Conservation (phyloP, 139 green algal species). For the Chlorella vulgaris region DNA sequence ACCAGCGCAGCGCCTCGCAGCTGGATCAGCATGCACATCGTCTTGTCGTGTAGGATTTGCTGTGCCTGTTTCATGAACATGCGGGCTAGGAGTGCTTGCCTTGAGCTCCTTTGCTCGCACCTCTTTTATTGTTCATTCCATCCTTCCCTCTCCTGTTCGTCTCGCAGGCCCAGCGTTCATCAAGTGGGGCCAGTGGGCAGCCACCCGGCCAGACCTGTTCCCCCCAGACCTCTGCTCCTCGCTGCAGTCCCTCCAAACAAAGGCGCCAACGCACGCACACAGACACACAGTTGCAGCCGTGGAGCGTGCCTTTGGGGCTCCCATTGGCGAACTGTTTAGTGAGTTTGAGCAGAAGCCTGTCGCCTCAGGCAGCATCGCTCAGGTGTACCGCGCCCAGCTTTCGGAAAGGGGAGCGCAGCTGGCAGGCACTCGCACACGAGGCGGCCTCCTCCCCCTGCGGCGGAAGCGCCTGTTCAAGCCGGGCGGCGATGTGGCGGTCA, state of each 20-base stretch:
- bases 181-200: slow-evolving; percentile 92
- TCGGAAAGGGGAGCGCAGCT: slow-evolving; percentile 24
- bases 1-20: too few species aligned
- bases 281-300: slow-evolving; percentile 50
- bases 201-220: slow-evolving; percentile 78
- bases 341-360: slow-evolving; percentile 84
- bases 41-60: too few species aligned
- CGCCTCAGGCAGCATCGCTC: slow-evolving; percentile 93
- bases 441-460: slow-evolving; percentile 46
- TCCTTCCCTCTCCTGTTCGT: too few species aligned
- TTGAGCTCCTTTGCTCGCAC: background rate
- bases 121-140: too few species aligned
- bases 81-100: background rate
- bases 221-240: slow-evolving; percentile 55
- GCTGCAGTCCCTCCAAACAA: slow-evolving; percentile 74
- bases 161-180: slow-evolving; percentile 81
- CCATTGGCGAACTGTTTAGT: slow-evolving; percentile 83
- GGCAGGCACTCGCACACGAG: slow-evolving; percentile 15
- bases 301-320: slow-evolving; percentile 74
- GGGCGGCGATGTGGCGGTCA: slow-evolving; percentile 59
- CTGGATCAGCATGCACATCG: too few species aligned
- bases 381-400: slow-evolving; percentile 80
- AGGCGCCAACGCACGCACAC: slow-evolving; percentile 77
- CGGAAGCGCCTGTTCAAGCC: background rate
- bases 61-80: too few species aligned